Evolutionary conservation across 2,329 filamentous ascomycete genomes (phyloP).

Genomic region (Pseudogymnoascus sp.): DNA sequence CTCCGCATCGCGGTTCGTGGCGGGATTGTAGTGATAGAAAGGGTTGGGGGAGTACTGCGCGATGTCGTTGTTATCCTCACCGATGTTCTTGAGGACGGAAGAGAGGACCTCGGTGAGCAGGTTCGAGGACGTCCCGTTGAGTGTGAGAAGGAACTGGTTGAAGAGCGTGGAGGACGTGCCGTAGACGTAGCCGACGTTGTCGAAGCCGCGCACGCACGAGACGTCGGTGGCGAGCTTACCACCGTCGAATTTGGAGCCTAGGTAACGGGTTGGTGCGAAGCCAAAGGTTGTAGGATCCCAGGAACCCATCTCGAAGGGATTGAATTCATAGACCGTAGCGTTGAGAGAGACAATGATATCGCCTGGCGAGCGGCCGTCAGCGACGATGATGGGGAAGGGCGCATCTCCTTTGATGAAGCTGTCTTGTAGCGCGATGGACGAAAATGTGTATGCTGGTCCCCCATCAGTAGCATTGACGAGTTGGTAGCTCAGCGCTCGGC

Average conservation of each 20-base stretch:
- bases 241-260: slow-evolving; percentile 64
- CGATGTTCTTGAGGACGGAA: slow-evolving; percentile 47
- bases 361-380: slow-evolving; percentile 58
- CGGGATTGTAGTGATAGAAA: slow-evolving; percentile 58
- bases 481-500: slow-evolving; percentile 77
- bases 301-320: slow-evolving; percentile 70
- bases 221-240: slow-evolving; percentile 50
- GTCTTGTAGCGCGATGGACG: slow-evolving; percentile 59
- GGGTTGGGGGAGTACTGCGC: slow-evolving; percentile 69
- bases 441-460: slow-evolving; percentile 72
- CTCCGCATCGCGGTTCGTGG: slow-evolving; percentile 49
- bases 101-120: slow-evolving; percentile 45
- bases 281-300: slow-evolving; percentile 66
- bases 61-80: slow-evolving; percentile 59
- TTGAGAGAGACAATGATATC: slow-evolving; percentile 58
- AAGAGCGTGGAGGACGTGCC: slow-evolving; percentile 81
- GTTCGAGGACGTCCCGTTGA: slow-evolving; percentile 44
- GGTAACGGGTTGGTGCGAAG: slow-evolving; percentile 62
- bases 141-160: slow-evolving; percentile 64
- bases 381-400: slow-evolving; percentile 67
- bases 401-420: slow-evolving; percentile 56
- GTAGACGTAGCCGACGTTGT: slow-evolving; percentile 77
- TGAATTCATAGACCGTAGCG: slow-evolving; percentile 70
- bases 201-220: slow-evolving; percentile 68
- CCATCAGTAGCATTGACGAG: slow-evolving; percentile 69